phyloP scores from a whole-genome alignment of 306 rosid genomes.

The Carpinus viminea region DNA sequence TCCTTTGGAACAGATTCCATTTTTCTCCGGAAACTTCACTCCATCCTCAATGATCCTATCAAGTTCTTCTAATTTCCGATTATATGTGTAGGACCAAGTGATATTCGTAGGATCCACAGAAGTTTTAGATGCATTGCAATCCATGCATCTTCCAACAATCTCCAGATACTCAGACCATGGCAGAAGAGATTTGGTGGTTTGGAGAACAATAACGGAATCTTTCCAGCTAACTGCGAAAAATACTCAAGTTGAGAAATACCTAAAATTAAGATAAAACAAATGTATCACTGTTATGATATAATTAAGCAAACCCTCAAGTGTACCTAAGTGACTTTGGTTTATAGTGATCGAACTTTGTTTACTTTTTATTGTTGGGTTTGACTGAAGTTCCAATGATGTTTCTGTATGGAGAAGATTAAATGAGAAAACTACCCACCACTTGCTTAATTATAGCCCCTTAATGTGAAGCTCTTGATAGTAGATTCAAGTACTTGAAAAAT shows the following conservation, averaged over 20 bases:
- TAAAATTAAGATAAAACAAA: no score
- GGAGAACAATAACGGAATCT: slow-evolving; percentile 92
- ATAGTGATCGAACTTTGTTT: no score
- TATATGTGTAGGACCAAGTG: slow-evolving; percentile 90
- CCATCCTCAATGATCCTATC: slow-evolving; percentile 63
- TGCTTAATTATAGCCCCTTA: no score
- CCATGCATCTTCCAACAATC: slow-evolving; percentile 91
- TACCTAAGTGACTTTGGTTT: no score
- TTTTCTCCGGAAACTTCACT: slow-evolving; percentile 42
- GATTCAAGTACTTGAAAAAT: no score
- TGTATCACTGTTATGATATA: no score
- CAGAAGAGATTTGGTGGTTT: slow-evolving; percentile 77
- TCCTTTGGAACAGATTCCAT: slow-evolving; percentile 74
- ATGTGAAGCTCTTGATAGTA: no score
- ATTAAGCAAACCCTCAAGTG: no score
- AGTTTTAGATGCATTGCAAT: slow-evolving; percentile 90
- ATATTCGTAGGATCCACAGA: slow-evolving; percentile 76
- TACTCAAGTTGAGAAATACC: slow-evolving; percentile 90
- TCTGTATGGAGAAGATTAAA: no score
- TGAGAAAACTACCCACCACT: no score
- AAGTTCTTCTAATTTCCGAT: slow-evolving; percentile 65
- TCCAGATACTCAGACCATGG: slow-evolving; percentile 94
- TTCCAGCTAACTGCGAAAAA: slow-evolving; percentile 96
- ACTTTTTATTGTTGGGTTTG: no score
- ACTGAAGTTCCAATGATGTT: no score